Percentiles rank a stretch among this genome's conserved stretches.
phyloP scores from a whole-genome alignment of 2,329 filamentous ascomycete species.

The Escovopsis sp. region DNA sequence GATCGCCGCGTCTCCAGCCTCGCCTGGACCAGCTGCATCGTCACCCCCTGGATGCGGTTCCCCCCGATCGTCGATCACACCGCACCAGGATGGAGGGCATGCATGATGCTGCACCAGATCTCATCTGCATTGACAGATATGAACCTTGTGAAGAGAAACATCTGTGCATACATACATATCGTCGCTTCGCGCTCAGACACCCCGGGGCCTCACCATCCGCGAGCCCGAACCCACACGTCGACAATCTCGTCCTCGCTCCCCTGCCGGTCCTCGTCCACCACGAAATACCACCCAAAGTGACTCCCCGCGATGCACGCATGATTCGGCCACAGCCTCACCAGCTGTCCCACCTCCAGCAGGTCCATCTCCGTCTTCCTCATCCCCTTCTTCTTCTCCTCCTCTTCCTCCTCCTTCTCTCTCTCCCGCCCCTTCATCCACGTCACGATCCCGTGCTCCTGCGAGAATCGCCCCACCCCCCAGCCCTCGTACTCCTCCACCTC shows the following conservation, averaged over 20 bases:
- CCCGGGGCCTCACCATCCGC: slow-evolving; percentile 11
- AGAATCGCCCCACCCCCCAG: slow-evolving; percentile 58
- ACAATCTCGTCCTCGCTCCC: slow-evolving; percentile 45
- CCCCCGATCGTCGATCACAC: too few relatives aligned
- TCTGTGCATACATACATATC: too few relatives aligned
- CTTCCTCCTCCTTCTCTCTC: neutral
- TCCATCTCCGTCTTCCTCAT: slow-evolving; percentile 10
- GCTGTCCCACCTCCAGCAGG: slow-evolving; percentile 45
- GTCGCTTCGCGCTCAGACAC: too few relatives aligned
- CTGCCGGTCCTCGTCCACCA: slow-evolving; percentile 49
- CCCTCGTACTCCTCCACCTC: slow-evolving; percentile 27
- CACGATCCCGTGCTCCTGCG: slow-evolving; percentile 67
- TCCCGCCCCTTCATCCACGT: slow-evolving; percentile 30
- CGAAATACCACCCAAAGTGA: slow-evolving; percentile 56
- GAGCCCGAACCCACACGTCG: slow-evolving; percentile 49
- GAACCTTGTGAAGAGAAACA: too few relatives aligned
- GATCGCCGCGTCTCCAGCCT: too few relatives aligned
- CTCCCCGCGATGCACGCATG: slow-evolving; percentile 67
- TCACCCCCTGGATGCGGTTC: too few relatives aligned
- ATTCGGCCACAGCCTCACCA: slow-evolving; percentile 61
- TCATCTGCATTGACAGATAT: too few relatives aligned
- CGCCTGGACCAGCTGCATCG: too few relatives aligned
- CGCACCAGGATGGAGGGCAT: too few relatives aligned
- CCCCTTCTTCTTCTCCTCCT: slow-evolving; percentile 9
- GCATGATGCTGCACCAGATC: too few relatives aligned